These are phyloP conservation scores for Spongospora subterranea DNA, from an alignment of 208 protist genomes.

Conservation along the genomic window DNA sequence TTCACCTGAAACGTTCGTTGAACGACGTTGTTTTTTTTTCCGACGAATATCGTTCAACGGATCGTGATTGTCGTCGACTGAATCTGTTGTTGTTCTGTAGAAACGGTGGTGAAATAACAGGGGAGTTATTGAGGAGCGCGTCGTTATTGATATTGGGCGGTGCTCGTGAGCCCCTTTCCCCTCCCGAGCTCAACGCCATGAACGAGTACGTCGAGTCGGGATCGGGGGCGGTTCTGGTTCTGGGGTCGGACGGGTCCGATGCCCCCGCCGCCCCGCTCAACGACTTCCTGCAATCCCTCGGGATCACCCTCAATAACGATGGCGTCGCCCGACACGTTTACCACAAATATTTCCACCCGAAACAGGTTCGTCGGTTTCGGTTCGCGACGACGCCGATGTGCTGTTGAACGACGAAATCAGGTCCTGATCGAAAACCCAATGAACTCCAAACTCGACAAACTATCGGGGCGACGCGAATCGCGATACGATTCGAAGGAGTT, in stretches of 20 bases:
- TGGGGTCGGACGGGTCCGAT: background rate
- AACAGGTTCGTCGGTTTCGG: conserved; percentile 8
- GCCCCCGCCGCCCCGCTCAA: background rate
- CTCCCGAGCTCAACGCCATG: background rate
- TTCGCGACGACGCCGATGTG: background rate
- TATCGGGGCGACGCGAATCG: background rate
- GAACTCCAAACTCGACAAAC: background rate
- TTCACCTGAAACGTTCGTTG: background rate
- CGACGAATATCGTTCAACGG: background rate
- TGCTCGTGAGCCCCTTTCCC: background rate
- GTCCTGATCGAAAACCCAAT: conserved; percentile 33
- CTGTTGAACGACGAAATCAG: background rate
- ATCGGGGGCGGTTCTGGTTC: background rate
- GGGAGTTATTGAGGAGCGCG: background rate
- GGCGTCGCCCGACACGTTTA: conserved; percentile 12
- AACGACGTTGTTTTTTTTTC: background rate
- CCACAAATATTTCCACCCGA: conserved; percentile 49
- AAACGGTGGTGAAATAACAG: conserved; percentile 15
- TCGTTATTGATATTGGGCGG: background rate
- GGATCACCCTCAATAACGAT: background rate
- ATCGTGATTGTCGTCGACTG: background rate
- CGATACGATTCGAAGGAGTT: background rate
- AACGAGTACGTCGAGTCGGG: background rate
- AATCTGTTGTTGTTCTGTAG: background rate
- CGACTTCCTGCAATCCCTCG: conserved; percentile 37